Base-by-base conservation (phyloP, 371 early-diverging fungal species). In the Rhizopus stolonifer region DNA sequence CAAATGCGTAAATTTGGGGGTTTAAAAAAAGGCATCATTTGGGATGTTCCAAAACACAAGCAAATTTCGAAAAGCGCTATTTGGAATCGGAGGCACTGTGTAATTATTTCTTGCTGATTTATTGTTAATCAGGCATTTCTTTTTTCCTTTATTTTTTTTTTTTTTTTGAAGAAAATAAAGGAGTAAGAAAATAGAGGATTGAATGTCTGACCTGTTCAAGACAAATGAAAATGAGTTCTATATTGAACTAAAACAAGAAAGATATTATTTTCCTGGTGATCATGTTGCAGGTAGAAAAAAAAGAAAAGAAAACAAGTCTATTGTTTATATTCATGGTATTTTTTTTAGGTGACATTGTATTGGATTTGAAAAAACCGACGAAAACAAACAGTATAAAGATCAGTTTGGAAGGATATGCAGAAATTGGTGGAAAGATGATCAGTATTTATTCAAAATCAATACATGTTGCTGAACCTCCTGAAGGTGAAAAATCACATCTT, bases 221-320 rank as follows among this genome's bases (percentile, higher is more conserved):
- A 59, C 54, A 7, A 66, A 65, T 46, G 56, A 59, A 44, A 67
- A 65, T 15, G 75, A 75, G 40, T 75, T 75, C 24, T 75, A 74
- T 49, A 72, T 78, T 60, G 64, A 67, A 7, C 58, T 78, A 2
- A 45, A 59, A 31, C 58, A 69, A 33, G 60, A 69, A 18, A 54
- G 66, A 36, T 72, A 64, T 25, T 78, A 67, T 44, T 67, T 59
- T 38, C 71, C 74, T 25, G 79, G 79, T 15, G 75, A 78, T 36
- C 45, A 55, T 21, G 53, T 78, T n/a, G 47, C 49, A 54, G 79
- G 79, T 74, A 65, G 51, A 32, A 19, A 14, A 14, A 15, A 31
- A 33, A 29, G 21, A 34, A 17, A 11, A 50, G 19, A 29, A 26
- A 13, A 15, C 36, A n/a, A 11, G 15, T 36, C 15, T 23, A 32